Base-by-base conservation (phyloP, 306 rosid species). In the Comarum palustre region DNA sequence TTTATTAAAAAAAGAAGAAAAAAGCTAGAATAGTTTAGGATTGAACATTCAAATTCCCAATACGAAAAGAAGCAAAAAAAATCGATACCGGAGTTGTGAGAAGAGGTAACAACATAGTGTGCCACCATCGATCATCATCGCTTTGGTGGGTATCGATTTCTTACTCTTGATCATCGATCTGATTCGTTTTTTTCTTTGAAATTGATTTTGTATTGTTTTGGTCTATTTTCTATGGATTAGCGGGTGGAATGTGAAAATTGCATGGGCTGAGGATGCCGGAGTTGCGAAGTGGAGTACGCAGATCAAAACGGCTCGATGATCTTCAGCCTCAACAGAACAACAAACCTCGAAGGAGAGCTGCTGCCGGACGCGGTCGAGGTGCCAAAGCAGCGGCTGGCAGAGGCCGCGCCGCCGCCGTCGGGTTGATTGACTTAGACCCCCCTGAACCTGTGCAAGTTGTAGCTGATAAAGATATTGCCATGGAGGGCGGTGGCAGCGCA, bases 191-290 rank as follows among this genome's bases (percentile, higher is more conserved):
- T n/a, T n/a, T n/a, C n/a, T n/a, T n/a, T n/a, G n/a, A n/a, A n/a
- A n/a, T n/a, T n/a, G n/a, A n/a, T n/a, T 34, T 34, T 34, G 5
- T 5, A 34, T 34, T 34, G 36, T 34, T 34, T 34, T 34, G 36
- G 36, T 34, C 36, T 34, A 34, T 34, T 5, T 5, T 4, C 5
- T 34, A 6, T 6, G 5, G 36, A 34, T 4, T 4, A 34, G 36
- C 6, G 36, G 36, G 36, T 4, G 36, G 87, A 82, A 88, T 82
- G 86, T 87, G 96, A 88, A 86, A 50, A 19, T 87, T 90, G 98
- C 90, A 90, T 92, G 96, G 98, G 91, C 85, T 90, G 98, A 92
- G 88, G 88, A 92, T 92, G 98, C 98, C 96, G 80, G 98, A 92
- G 91, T 86, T 92, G 91, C 92, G 96, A 82, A 92, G 96, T 79